Evolutionary conservation across 331 rosid species (phyloP).

Genomic region (Rosa hybrid): DNA sequence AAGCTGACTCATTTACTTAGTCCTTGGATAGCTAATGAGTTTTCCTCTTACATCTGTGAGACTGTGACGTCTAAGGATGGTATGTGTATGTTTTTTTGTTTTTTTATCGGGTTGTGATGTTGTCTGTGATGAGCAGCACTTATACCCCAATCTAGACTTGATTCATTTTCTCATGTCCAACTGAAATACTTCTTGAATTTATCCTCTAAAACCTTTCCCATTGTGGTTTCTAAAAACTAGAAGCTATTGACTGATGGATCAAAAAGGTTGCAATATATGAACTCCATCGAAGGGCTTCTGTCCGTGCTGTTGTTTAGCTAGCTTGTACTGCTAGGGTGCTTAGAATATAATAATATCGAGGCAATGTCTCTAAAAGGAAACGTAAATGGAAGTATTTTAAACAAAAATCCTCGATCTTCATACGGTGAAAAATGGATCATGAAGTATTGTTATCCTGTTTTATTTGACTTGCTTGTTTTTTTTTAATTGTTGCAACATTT

Average conservation of each 20-base stretch:
- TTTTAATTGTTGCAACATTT: background rate
- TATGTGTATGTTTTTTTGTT: too few species aligned
- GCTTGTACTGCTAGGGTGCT: background rate
- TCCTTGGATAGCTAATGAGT: background rate
- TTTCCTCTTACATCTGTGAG: background rate
- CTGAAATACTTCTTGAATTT: background rate
- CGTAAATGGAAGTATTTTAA: background rate
- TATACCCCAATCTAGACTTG: background rate
- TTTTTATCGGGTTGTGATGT: background rate
- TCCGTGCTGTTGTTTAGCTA: background rate
- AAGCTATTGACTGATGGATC: background rate
- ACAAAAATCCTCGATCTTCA: background rate
- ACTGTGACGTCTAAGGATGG: too few species aligned
- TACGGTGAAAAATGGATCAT: background rate
- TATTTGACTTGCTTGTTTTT: background rate
- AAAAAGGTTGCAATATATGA: background rate
- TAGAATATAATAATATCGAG: background rate
- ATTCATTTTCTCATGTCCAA: background rate
- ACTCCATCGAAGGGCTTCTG: background rate
- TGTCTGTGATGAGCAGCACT: background rate
- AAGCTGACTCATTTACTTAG: background rate
- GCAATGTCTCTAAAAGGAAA: background rate
- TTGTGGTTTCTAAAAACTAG: background rate
- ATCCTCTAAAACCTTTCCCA: background rate
- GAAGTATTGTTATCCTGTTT: background rate